Base-by-base conservation (phyloP, 345 rosid genomes). In the Ricinus communis region DNA sequence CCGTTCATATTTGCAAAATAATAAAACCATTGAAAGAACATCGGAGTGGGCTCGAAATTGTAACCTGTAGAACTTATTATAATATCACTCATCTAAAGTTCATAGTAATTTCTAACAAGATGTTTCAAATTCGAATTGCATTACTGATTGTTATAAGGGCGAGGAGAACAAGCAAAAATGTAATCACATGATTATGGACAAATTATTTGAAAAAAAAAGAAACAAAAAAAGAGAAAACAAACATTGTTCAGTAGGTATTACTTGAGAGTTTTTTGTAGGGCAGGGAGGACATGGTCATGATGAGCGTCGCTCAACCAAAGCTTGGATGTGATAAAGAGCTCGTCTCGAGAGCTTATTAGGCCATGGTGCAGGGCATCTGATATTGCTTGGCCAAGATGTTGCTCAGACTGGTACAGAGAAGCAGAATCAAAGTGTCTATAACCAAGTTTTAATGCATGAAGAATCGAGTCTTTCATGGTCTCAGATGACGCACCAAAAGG, bases 361-460 rank as follows among this genome's bases (percentile, higher is more conserved):
- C 87, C 84, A 3, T 65, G 79, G 6, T 67, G 36, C 12, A 86
- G 33, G 11, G 93, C 89, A 21, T 83, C 90, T 0, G 62, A 52
- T 2, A 91, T 33, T 15, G 90, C 92, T 62, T 77, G 83, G 0
- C 90, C 97, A 8, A 87, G 72, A 0, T 85, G 65, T 57, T 78
- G 77, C 76, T 88, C 93, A 1, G 90, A 49, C 5, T 69, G 80
- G 64, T 89, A 89, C 21, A 75, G 8, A 0, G 88, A 76, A 8
- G 97, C 88, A 0, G 93, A 85, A 69, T 91, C 97, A 19, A 89
- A 89, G 70, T 89, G 97, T 30, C 97, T 79, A 72, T 84, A 89
- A 22, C 97, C n/a, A n/a, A n/a, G n/a, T n/a, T n/a, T n/a, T n/a
- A n/a, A n/a, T n/a, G n/a, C n/a, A n/a, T n/a, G n/a, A 0, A 85